phyloP scores from a whole-genome alignment of 78 protist species.

The Monosiga brevicollis region DNA sequence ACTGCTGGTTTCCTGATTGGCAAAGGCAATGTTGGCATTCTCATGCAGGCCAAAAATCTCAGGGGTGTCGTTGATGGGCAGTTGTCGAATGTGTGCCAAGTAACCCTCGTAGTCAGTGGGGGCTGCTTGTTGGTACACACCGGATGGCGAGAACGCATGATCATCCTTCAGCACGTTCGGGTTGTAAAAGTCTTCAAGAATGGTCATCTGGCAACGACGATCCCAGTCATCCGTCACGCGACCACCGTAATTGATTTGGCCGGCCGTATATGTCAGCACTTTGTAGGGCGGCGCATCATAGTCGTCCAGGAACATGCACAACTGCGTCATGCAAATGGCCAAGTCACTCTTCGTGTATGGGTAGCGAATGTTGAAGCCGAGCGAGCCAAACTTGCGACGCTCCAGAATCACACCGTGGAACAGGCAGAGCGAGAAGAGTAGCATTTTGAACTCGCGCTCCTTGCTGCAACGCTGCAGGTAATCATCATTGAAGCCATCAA shows the following conservation, averaged over 20 bases:
- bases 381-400: constrained; percentile 65
- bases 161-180: constrained; percentile 33
- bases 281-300: constrained; percentile 66
- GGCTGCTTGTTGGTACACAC: constrained; percentile 11
- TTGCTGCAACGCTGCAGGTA: constrained; percentile 23
- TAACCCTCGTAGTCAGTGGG: constrained; percentile 4
- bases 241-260: constrained; percentile 88
- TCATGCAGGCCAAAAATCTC: constrained; percentile 76
- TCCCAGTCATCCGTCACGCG: constrained; percentile 88
- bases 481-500: constrained; percentile 22
- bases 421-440: constrained; percentile 56
- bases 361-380: constrained; percentile 79
- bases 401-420: constrained; percentile 75
- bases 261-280: constrained; percentile 48
- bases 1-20: constrained; percentile 33
- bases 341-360: constrained; percentile 64
- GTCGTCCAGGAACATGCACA: constrained; percentile 43
- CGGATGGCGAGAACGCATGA: constrained; percentile 40
- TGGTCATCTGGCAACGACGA: constrained; percentile 48
- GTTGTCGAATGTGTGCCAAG: background rate
- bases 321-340: constrained; percentile 42
- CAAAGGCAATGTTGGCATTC: constrained; percentile 76
- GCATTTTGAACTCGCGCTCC: constrained; percentile 25
- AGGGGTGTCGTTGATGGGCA: constrained; percentile 65
- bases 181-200: constrained; percentile 27